These are phyloP conservation scores for Acephala macrosclerotiorum DNA, from an alignment of 2,329 filamentous ascomycete genomes.

Conservation along the genomic window DNA sequence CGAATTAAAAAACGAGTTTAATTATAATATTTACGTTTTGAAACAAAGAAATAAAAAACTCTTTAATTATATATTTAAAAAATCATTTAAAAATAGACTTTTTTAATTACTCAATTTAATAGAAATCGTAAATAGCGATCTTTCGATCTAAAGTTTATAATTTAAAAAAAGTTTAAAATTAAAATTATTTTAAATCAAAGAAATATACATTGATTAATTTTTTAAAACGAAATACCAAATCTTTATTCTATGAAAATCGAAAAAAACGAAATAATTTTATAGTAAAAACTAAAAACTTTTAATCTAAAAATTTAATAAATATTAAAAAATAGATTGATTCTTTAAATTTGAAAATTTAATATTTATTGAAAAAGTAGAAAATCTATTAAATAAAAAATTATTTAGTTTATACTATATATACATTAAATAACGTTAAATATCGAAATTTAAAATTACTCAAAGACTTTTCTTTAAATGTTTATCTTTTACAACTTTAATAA, in stretches of 20 bases:
- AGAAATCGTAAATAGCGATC: slow-evolving; percentile 32
- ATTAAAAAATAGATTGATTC: slow-evolving; percentile 28
- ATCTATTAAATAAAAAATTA: not conserved
- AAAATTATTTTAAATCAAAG: slow-evolving; percentile 32
- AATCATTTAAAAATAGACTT: slow-evolving; percentile 32
- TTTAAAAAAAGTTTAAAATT: slow-evolving; percentile 30
- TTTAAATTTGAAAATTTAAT: not conserved
- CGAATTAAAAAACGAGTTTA: slow-evolving; percentile 35
- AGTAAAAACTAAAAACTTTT: slow-evolving; percentile 31
- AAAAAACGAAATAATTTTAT: slow-evolving; percentile 31
- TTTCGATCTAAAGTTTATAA: slow-evolving; percentile 34
- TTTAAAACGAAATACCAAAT: slow-evolving; percentile 37
- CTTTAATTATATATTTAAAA: slow-evolving; percentile 30
- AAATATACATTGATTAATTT: slow-evolving; percentile 36
- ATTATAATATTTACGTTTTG: slow-evolving; percentile 34
- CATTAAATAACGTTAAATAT: not conserved
- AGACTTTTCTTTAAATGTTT: slow-evolving; percentile 19
- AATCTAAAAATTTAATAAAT: slow-evolving; percentile 27
- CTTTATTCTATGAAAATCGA: slow-evolving; percentile 32
- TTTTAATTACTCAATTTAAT: slow-evolving; percentile 27
- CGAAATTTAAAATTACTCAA: not conserved
- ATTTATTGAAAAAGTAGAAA: not conserved
- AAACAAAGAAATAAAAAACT: slow-evolving; percentile 34
- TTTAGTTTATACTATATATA: not conserved
- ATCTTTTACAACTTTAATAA: slow-evolving; percentile 24